A percentile compares a stretch with the other conserved stretches of the same genome.
These are phyloP conservation scores for Linderina pennispora DNA, from an alignment of 192 early-diverging fungal species.

Conservation along the genomic window DNA sequence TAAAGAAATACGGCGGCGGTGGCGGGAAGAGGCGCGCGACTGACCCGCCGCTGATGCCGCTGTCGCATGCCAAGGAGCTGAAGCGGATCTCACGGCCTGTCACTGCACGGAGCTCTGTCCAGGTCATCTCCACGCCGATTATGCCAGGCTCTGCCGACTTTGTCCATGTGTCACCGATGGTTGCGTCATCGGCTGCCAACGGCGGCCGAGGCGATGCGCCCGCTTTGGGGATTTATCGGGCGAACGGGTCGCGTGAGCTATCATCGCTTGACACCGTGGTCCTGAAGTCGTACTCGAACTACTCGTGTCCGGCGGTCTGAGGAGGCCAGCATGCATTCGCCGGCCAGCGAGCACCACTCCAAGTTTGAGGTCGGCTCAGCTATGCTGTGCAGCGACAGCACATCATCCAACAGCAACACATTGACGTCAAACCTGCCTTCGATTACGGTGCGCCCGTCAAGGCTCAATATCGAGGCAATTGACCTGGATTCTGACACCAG, in stretches of 20 bases:
- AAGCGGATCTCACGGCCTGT: constrained; percentile 7
- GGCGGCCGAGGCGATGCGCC: constrained; percentile 9
- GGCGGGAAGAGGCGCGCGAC: constrained; percentile 41
- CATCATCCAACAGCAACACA: constrained; percentile 11
- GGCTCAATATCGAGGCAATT: not conserved
- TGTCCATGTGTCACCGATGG: constrained; percentile 13
- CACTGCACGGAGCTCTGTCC: not conserved
- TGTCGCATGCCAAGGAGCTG: not conserved
- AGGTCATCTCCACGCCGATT: constrained; percentile 16
- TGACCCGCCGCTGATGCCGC: constrained; percentile 11
- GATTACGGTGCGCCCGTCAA: not conserved
- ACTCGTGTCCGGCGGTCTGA: constrained; percentile 18
- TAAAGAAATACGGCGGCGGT: constrained; percentile 39
- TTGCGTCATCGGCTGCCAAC: constrained; percentile 14
- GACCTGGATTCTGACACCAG: constrained; percentile 24
- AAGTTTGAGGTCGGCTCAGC: constrained; percentile 35
- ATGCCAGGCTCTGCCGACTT: constrained; percentile 27
- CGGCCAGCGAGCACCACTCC: constrained; percentile 2
- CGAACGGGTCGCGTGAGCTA: not conserved
- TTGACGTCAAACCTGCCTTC: constrained; percentile 5
- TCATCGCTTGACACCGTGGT: constrained; percentile 11
- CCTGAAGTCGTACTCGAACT: constrained; percentile 11
- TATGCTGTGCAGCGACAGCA: constrained; percentile 5
- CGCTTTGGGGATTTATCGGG: not conserved
- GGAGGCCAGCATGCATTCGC: constrained; percentile 1